Conservation (phyloP, 148 eudicot genomes). For the Dianthus caryophyllus region DNA sequence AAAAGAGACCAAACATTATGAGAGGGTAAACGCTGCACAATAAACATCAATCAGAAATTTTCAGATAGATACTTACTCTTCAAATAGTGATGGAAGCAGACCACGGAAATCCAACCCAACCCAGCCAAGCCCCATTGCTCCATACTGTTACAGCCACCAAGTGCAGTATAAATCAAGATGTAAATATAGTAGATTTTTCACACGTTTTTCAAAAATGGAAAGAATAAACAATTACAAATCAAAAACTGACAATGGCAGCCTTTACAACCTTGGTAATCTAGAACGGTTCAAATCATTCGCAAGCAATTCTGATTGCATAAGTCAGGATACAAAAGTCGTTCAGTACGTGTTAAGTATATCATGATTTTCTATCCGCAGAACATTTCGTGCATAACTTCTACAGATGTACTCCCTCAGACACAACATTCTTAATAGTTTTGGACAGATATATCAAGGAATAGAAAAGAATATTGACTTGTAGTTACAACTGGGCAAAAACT, state of each 20-base stretch:
- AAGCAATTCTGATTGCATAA: slow-evolving; percentile 5
- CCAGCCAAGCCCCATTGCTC: slow-evolving; percentile 98
- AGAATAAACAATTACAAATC: not conserved
- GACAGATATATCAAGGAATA: no score
- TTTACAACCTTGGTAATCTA: not conserved
- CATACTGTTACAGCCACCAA: slow-evolving; percentile 54
- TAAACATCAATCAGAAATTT: not conserved
- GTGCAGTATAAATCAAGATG: slow-evolving; percentile 8
- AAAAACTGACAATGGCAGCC: not conserved
- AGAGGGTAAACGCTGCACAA: slow-evolving; percentile 5
- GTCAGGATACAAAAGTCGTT: not conserved
- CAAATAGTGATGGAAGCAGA: slow-evolving; percentile 93
- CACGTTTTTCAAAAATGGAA: not conserved
- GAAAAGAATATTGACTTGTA: no score
- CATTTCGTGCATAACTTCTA: not conserved
- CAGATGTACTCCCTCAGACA: no score
- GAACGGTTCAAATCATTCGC: not conserved
- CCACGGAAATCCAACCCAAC: slow-evolving; percentile 99
- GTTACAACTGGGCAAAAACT: no score
- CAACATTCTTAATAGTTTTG: no score
- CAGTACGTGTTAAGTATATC: not conserved
- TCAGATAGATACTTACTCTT: slow-evolving; percentile 53
- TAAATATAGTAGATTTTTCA: not conserved
- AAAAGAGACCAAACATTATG: slow-evolving; percentile 25
- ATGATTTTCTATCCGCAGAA: not conserved